Conservation (phyloP, 2,329 filamentous ascomycete genomes). For the Chaetomium strumarium region DNA sequence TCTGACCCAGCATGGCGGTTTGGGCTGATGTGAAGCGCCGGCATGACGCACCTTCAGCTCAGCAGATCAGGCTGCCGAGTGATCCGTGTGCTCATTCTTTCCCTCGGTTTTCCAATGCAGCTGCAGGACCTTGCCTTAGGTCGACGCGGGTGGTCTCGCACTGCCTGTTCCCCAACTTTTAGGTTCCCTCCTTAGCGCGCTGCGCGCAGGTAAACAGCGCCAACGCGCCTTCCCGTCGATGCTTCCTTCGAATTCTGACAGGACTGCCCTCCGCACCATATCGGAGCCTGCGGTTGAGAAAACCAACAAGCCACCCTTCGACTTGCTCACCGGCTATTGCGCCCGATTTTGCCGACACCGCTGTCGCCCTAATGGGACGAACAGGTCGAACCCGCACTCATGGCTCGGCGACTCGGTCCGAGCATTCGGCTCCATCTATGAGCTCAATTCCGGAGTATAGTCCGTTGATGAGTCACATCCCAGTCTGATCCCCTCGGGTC, state of each 20-base stretch:
- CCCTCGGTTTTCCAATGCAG: too few species aligned
- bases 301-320: too few species aligned
- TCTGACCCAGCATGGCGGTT: slow-evolving; percentile 20
- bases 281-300: too few species aligned
- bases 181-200: too few species aligned
- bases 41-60: neutral
- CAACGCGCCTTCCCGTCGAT: too few species aligned
- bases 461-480: neutral
- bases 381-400: neutral
- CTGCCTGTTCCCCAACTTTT: too few species aligned
- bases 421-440: slow-evolving; percentile 1
- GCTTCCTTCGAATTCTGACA: too few species aligned
- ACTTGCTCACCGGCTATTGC: neutral
- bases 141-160: neutral
- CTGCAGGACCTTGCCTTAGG: neutral
- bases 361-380: neutral
- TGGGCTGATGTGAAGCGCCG: slow-evolving; percentile 13
- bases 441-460: neutral
- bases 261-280: too few species aligned
- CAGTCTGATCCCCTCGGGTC: too few species aligned
- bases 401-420: slow-evolving; percentile 2
- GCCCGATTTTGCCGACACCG: neutral
- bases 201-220: too few species aligned
- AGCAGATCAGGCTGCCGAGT: slow-evolving; percentile 9
- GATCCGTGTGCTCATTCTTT: slow-evolving; percentile 3